Evolutionary conservation across 2,329 filamentous ascomycete genomes (phyloP).

Genomic region (Didymella glomerata): DNA sequence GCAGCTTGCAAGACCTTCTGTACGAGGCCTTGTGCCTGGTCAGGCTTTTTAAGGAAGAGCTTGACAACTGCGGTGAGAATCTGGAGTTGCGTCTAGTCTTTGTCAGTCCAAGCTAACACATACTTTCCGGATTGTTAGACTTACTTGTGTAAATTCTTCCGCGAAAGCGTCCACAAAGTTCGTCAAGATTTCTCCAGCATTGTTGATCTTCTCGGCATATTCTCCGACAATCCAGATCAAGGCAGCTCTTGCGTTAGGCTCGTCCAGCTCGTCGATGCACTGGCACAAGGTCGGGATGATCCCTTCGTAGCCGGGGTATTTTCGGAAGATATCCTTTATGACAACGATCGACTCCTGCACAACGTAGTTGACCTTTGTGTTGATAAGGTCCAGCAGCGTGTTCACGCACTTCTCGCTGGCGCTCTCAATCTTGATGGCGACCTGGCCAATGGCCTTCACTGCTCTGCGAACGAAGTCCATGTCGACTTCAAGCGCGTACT

Average conservation of each 20-base stretch:
- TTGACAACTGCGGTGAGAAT: conserved; percentile 98
- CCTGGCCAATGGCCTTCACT: conserved; percentile 95
- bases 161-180: conserved; percentile 94
- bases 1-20: conserved; percentile 94
- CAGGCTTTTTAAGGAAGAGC: conserved; percentile 94
- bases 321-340: conserved; percentile 97
- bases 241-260: conserved; percentile 87
- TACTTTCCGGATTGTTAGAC: conserved; percentile 33
- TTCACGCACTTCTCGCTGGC: conserved; percentile 96
- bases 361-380: conserved; percentile 98
- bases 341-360: conserved; percentile 99
- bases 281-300: conserved; percentile 97
- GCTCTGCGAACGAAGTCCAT: conserved; percentile 98
- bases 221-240: conserved; percentile 99
- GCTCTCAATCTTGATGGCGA: conserved; percentile 97
- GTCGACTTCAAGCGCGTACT: conserved; percentile 97
- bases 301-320: conserved; percentile 96
- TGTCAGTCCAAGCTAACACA: conserved; percentile 43
- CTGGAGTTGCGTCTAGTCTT: conserved; percentile 85
- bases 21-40: conserved; percentile 87
- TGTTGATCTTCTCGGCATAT: conserved; percentile 98
- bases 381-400: conserved; percentile 89
- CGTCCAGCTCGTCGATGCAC: conserved; percentile 95
- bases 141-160: conserved; percentile 93
- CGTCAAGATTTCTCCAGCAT: conserved; percentile 91